Conservation (phyloP, 306 rosid genomes). For the Quercus berberidifolia region DNA sequence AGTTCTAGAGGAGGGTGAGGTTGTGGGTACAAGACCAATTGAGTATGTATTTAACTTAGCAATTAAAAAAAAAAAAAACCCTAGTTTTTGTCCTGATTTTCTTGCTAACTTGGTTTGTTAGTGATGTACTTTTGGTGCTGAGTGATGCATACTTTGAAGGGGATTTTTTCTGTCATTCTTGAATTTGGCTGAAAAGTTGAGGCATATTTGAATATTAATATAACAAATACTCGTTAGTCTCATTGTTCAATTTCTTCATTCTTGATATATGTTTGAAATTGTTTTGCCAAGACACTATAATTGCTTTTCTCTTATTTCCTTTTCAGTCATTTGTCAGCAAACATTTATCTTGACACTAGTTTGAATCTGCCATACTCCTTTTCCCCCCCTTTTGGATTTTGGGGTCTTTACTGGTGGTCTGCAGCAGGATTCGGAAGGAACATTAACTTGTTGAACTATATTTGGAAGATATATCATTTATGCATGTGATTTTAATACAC, state of each 20-base stretch:
- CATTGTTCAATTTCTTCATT: not conserved
- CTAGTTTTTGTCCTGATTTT: not conserved
- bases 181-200: not conserved
- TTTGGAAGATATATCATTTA: not conserved
- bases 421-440: not conserved
- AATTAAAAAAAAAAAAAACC: no score
- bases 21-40: no score
- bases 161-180: not conserved
- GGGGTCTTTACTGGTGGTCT: no score
- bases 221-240: not conserved
- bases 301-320: not conserved
- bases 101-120: not conserved
- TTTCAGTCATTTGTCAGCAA: not conserved
- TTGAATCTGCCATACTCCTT: not conserved
- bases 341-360: not conserved
- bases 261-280: not conserved
- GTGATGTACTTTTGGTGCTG: not conserved
- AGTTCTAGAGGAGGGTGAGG: no score
- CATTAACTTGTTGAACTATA: not conserved
- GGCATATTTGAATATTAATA: not conserved
- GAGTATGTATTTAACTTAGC: no score
- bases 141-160: not conserved
- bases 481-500: not conserved
- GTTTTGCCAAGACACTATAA: not conserved
- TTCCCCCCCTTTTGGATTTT: not conserved